Conservation (phyloP, 805 yeast species). For the Blastobotrys attinorum region DNA sequence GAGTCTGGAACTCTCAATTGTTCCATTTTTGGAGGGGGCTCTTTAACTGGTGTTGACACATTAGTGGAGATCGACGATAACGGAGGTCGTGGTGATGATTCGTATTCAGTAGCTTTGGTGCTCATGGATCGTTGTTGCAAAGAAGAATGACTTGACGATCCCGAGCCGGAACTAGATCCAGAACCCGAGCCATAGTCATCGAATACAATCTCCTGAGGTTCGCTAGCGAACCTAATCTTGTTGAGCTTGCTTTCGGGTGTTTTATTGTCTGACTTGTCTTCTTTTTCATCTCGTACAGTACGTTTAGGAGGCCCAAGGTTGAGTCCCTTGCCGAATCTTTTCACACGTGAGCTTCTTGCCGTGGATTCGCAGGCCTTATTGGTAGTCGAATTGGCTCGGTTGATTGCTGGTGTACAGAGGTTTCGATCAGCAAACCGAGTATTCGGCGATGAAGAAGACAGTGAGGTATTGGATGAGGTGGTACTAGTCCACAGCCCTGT, state of each 20-base stretch:
- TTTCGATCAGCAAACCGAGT: no score
- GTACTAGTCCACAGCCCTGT: background rate
- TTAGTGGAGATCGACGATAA: background rate
- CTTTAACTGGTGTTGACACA: background rate
- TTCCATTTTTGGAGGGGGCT: background rate
- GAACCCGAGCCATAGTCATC: background rate
- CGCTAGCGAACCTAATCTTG: conserved; percentile 4
- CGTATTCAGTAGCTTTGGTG: background rate
- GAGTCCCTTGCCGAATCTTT: conserved; percentile 9
- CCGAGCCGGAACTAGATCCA: background rate
- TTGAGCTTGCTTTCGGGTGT: background rate
- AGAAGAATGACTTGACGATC: background rate
- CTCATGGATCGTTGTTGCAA: background rate
- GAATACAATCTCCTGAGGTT: background rate
- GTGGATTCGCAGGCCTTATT: background rate
- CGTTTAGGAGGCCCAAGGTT: conserved; percentile 10
- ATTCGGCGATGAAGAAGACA: conserved; percentile 1
- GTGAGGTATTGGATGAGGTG: background rate
- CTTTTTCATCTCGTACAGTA: conserved; percentile 2
- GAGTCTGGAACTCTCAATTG: background rate
- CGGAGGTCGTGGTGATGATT: background rate
- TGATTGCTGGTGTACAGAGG: background rate
- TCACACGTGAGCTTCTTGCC: conserved; percentile 5
- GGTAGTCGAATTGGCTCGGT: conserved; percentile 1
- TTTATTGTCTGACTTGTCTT: background rate